Percentiles rank a stretch among this genome's conserved stretches.
Evolutionary conservation across 2,329 filamentous ascomycete genomes (phyloP).

Genomic region (Pseudogymnoascus sp.): DNA sequence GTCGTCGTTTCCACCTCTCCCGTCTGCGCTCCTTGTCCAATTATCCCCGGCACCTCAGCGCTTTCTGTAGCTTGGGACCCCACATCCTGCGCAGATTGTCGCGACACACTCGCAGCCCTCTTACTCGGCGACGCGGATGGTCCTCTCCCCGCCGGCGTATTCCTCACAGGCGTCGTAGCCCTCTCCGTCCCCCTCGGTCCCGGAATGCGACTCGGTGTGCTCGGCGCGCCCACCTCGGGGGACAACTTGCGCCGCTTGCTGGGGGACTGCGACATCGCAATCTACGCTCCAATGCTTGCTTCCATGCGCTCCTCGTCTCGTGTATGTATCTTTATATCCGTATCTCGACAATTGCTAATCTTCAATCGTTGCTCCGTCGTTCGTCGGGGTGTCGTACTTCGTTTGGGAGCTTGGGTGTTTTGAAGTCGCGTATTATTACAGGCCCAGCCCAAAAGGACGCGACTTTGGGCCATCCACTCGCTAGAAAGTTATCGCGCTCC

Average conservation of each 20-base stretch:
- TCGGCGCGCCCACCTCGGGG: slow-evolving; percentile 40
- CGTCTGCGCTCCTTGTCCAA: not conserved
- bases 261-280: slow-evolving; percentile 48
- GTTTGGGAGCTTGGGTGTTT: slow-evolving; percentile 10
- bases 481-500: not conserved
- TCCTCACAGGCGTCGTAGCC: slow-evolving; percentile 31
- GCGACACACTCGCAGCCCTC: slow-evolving; percentile 3
- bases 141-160: slow-evolving; percentile 12
- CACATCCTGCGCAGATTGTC: not conserved
- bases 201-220: slow-evolving; percentile 31
- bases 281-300: not conserved
- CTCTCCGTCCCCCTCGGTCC: slow-evolving; percentile 20
- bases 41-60: slow-evolving; percentile 13
- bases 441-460: slow-evolving; percentile 14
- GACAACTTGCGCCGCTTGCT: slow-evolving; percentile 60
- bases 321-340: not conserved
- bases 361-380: not conserved
- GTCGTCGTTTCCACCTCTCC: not conserved
- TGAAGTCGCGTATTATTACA: slow-evolving; percentile 19
- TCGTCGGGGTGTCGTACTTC: not conserved
- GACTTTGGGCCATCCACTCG: slow-evolving; percentile 14
- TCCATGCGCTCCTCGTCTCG: not conserved
- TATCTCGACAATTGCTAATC: not conserved
- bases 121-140: slow-evolving; percentile 25
- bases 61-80: not conserved